Conservation (phyloP, 306 rosid genomes). For the Vigna angularis region DNA sequence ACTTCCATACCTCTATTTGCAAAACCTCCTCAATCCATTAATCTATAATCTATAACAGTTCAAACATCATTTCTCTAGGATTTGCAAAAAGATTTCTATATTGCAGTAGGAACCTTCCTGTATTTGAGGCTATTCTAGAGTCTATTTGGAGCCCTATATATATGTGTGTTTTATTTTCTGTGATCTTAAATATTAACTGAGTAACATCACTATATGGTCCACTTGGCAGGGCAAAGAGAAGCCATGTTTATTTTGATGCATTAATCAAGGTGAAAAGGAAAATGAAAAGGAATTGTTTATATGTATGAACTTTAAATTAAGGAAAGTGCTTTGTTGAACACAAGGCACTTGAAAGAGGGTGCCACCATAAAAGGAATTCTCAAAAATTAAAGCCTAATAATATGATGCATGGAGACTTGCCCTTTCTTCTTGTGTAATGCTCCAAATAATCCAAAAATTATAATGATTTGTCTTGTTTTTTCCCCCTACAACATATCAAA, state of each 20-base stretch:
- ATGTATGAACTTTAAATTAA: slow-evolving; percentile 42
- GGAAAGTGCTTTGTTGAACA: slow-evolving; percentile 57
- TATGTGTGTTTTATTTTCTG: neutral
- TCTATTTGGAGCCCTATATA: neutral
- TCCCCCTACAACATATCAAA: slow-evolving; percentile 42
- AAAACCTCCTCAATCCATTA: slow-evolving; percentile 20
- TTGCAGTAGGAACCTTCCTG: slow-evolving; percentile 17
- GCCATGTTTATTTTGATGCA: slow-evolving; percentile 33
- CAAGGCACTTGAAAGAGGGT: slow-evolving; percentile 53
- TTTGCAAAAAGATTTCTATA: slow-evolving; percentile 32
- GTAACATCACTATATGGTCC: slow-evolving; percentile 37
- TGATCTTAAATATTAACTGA: neutral
- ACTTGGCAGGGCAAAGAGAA: slow-evolving; percentile 30
- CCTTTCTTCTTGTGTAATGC: slow-evolving; percentile 53
- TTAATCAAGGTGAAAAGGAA: slow-evolving; percentile 35
- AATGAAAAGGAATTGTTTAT: slow-evolving; percentile 39
- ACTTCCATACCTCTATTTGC: slow-evolving; percentile 38
- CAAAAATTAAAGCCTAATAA: slow-evolving; percentile 48
- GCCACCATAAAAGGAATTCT: slow-evolving; percentile 48
- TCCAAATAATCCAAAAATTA: slow-evolving; percentile 49
- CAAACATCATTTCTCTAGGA: slow-evolving; percentile 23
- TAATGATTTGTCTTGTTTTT: slow-evolving; percentile 35
- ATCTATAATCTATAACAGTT: neutral
- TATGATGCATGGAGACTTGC: slow-evolving; percentile 39
- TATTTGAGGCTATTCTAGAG: slow-evolving; percentile 1